phyloP scores from a whole-genome alignment of 1,284 basidiomycete species.

The Mycosarcoma maydis region DNA sequence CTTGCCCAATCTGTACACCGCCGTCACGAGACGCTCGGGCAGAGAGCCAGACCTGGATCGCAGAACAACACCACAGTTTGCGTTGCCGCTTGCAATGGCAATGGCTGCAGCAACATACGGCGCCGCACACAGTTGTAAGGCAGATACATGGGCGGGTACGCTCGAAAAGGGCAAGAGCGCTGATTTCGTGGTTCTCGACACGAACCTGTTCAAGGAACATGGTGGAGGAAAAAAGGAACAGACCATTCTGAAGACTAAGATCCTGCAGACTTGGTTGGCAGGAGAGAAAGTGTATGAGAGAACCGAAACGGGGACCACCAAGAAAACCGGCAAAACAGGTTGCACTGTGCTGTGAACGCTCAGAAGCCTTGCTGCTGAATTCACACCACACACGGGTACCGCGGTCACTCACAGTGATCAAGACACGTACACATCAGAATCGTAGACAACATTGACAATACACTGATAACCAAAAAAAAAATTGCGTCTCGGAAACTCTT shows the following conservation, averaged over 20 bases:
- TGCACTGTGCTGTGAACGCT: background rate
- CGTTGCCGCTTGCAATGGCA: slow-evolving; percentile 39
- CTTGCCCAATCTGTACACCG: slow-evolving; percentile 44
- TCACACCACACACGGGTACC: too few relatives aligned
- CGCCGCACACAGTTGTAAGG: slow-evolving; percentile 44
- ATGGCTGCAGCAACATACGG: slow-evolving; percentile 40
- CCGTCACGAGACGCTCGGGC: slow-evolving; percentile 35
- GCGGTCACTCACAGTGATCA: too few relatives aligned
- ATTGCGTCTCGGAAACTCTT: background rate
- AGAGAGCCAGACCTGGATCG: slow-evolving; percentile 21
- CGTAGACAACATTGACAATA: background rate
- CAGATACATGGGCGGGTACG: slow-evolving; percentile 32
- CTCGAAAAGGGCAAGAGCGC: slow-evolving; percentile 42
- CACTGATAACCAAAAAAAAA: background rate
- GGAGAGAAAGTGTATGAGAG: slow-evolving; percentile 32
- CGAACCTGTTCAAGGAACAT: slow-evolving; percentile 37
- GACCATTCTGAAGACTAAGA: slow-evolving; percentile 31
- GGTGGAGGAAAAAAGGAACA: slow-evolving; percentile 29
- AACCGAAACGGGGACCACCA: background rate
- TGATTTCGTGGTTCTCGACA: slow-evolving; percentile 47
- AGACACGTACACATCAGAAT: background rate
- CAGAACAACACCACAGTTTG: slow-evolving; percentile 44
- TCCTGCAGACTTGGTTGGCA: slow-evolving; percentile 44
- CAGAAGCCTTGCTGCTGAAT: too few relatives aligned
- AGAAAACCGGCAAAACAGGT: background rate